Evolutionary conservation across 2,329 filamentous ascomycete genomes (phyloP).

Genomic region (Rhinocladiella mackenziei): DNA sequence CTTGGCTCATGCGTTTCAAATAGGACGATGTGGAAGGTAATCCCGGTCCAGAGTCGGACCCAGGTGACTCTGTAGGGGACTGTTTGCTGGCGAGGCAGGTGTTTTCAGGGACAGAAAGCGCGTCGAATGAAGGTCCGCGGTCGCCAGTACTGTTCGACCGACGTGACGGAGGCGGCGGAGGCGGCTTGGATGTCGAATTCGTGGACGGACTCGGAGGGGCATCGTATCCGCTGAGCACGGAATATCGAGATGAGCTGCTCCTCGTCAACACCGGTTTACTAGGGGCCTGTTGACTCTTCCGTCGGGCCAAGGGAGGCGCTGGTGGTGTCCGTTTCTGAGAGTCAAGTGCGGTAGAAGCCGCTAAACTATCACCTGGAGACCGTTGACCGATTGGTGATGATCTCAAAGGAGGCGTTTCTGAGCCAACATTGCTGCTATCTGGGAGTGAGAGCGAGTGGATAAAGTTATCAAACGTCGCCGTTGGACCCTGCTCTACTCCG

Average conservation of each 20-base stretch:
- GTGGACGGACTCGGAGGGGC: conserved; percentile 33
- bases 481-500: conserved; percentile 8
- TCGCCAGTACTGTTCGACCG: conserved; percentile 42
- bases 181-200: conserved; percentile 33
- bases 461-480: conserved; percentile 21
- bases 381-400: conserved; percentile 30
- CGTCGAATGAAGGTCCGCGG: conserved; percentile 23
- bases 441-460: conserved; percentile 21
- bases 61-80: neutral
- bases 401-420: conserved; percentile 15
- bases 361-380: conserved; percentile 11
- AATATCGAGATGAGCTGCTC: conserved; percentile 34
- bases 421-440: conserved; percentile 4
- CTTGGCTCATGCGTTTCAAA: conserved; percentile 16
- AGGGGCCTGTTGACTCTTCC: conserved; percentile 44
- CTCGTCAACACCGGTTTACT: conserved; percentile 36
- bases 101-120: conserved; percentile 10
- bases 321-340: conserved; percentile 38
- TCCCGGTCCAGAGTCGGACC: conserved; percentile 2
- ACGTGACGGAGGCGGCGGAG: conserved; percentile 49
- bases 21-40: conserved; percentile 11
- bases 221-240: conserved; percentile 20
- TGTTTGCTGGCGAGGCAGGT: neutral
- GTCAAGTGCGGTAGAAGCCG: conserved; percentile 1
- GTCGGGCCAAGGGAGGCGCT: conserved; percentile 47